These are phyloP conservation scores for Prunus campanulata DNA, from an alignment of 306 rosid genomes.

Conservation along the genomic window DNA sequence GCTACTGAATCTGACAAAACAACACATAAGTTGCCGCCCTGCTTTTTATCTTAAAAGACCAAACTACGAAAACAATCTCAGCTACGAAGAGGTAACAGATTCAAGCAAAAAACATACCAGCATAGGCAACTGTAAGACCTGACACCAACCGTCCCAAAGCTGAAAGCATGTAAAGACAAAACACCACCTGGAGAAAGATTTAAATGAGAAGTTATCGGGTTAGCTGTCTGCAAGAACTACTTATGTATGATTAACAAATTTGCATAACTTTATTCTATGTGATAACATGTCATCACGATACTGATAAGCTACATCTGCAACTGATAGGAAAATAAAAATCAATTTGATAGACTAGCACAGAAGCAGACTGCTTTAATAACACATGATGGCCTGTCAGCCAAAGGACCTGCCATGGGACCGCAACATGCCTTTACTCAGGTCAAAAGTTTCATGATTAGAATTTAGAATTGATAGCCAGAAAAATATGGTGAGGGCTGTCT, in stretches of 20 bases:
- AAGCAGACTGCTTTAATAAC: not conserved
- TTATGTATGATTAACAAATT: not conserved
- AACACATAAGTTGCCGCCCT: not conserved
- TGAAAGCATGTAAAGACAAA: slow-evolving; percentile 63
- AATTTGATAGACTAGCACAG: not conserved
- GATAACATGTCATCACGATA: no score
- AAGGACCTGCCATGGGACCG: not conserved
- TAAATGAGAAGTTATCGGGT: slow-evolving; percentile 4
- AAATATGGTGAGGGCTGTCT: not conserved
- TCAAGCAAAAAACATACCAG: slow-evolving; percentile 49
- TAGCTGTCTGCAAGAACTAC: not conserved
- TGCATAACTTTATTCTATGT: no score
- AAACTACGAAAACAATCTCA: not conserved
- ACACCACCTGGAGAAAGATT: slow-evolving; percentile 53
- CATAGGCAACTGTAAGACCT: slow-evolving; percentile 80
- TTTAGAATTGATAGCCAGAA: not conserved
- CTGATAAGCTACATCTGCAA: not conserved
- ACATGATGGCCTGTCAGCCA: not conserved
- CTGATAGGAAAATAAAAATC: not conserved
- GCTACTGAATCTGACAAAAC: not conserved
- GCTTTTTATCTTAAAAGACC: not conserved
- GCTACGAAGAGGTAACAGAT: not conserved
- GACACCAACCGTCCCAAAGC: slow-evolving; percentile 80
- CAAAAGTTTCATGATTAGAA: not conserved
- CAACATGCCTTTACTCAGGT: not conserved